Conservation (phyloP, 2,329 filamentous ascomycete genomes). For the Coniochaeta sp. region DNA sequence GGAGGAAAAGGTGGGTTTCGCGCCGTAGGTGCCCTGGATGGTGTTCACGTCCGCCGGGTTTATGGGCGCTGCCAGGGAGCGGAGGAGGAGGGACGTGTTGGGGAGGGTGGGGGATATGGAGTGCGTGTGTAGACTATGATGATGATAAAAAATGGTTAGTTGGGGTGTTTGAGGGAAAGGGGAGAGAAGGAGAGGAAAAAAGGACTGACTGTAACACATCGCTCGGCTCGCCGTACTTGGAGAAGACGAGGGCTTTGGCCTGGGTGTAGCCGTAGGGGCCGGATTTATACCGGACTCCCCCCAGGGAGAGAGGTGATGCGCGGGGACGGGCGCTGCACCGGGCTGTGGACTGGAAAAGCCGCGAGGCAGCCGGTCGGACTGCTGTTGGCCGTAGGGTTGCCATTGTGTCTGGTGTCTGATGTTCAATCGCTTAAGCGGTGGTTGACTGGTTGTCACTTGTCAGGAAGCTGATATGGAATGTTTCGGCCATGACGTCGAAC, state of each 20-base stretch:
- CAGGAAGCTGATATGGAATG: no score
- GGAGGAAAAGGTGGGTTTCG: constrained; percentile 67
- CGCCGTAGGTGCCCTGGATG: constrained; percentile 92
- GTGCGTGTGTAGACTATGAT: constrained; percentile 58
- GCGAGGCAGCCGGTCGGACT: neutral
- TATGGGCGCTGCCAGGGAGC: constrained; percentile 83
- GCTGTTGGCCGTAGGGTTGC: neutral
- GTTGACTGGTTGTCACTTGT: no score
- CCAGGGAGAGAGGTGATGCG: constrained; percentile 10
- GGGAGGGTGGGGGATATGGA: constrained; percentile 72
- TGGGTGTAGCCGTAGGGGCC: constrained; percentile 75
- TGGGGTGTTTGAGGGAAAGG: neutral
- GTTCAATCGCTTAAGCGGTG: neutral
- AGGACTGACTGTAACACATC: constrained; percentile 55
- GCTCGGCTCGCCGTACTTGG: constrained; percentile 65
- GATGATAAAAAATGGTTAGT: neutral
- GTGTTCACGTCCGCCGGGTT: constrained; percentile 98
- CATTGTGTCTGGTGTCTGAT: neutral
- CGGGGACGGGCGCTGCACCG: constrained; percentile 6
- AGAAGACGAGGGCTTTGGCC: constrained; percentile 74
- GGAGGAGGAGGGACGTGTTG: constrained; percentile 60
- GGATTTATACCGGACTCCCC: constrained; percentile 41
- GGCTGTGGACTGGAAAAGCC: neutral
- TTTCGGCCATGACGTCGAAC: neutral
- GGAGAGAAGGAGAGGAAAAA: neutral